A percentile compares a stretch with the other conserved stretches of the same genome.
Conservation (phyloP, 2,329 filamentous ascomycete species). For the Trichoderma breve region DNA sequence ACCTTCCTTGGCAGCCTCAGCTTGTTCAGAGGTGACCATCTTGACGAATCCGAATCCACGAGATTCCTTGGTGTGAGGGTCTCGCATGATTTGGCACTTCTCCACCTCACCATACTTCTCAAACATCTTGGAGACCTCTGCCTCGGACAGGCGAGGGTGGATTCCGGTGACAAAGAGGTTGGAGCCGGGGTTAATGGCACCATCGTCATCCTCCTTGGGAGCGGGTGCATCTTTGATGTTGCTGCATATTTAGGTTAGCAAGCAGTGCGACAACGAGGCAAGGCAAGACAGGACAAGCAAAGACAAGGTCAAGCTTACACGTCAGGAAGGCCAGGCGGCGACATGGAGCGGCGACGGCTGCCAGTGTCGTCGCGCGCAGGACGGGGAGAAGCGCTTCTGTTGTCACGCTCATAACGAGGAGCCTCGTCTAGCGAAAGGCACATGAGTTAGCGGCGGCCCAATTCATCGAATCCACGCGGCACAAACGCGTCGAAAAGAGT, state of each 20-base stretch:
- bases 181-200: constrained; percentile 86
- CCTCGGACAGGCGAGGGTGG: constrained; percentile 84
- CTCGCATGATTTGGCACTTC: constrained; percentile 99
- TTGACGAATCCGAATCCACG: constrained; percentile 99
- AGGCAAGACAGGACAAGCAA: not conserved
- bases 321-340: constrained; percentile 51
- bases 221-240: constrained; percentile 54
- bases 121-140: constrained; percentile 90
- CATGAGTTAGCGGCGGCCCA: not conserved
- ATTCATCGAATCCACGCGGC: constrained; percentile 2
- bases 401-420: constrained; percentile 64
- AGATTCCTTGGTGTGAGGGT: constrained; percentile 97
- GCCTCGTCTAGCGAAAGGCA: constrained; percentile 52
- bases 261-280: constrained; percentile 10
- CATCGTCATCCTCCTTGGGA: constrained; percentile 65
- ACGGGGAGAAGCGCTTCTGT: constrained; percentile 64
- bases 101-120: constrained; percentile 99
- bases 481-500: constrained; percentile 15
- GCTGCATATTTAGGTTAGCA: constrained; percentile 30
- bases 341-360: constrained; percentile 60
- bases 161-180: constrained; percentile 99
- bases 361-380: constrained; percentile 59
- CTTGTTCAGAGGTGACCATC: constrained; percentile 93
- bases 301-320: constrained; percentile 24
- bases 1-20: constrained; percentile 94